Evolutionary conservation across 352 stramenopile species (phyloP).

Genomic region (Phytophthora tentaculata): DNA sequence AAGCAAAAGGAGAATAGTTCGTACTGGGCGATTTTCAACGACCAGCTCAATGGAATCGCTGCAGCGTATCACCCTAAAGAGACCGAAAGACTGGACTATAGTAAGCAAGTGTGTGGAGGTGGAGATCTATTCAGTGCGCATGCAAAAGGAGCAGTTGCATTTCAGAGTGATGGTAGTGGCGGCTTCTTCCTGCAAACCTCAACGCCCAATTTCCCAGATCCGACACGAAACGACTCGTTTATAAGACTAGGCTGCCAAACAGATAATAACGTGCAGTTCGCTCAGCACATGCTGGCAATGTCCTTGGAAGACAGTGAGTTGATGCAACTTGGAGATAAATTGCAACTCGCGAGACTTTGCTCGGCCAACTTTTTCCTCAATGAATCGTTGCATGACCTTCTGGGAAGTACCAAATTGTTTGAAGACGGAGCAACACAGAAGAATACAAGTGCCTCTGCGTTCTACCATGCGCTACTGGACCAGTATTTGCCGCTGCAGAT

Average conservation of each 20-base stretch:
- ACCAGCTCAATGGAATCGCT: conserved; percentile 79
- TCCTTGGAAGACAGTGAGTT: conserved; percentile 58
- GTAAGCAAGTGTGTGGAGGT: conserved; percentile 53
- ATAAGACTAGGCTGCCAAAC: conserved; percentile 72
- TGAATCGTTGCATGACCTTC: conserved; percentile 38
- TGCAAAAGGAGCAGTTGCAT: conserved; percentile 72
- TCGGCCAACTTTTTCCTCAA: conserved; percentile 71
- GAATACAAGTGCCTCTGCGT: conserved; percentile 34
- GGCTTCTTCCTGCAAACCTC: conserved; percentile 82
- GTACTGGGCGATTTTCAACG: conserved; percentile 84
- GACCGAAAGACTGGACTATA: background rate
- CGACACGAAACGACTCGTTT: conserved; percentile 50
- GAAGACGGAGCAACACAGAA: conserved; percentile 39
- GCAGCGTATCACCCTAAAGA: conserved; percentile 26
- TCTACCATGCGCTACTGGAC: conserved; percentile 64
- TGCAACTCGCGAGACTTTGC: conserved; percentile 70
- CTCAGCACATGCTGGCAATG: conserved; percentile 74
- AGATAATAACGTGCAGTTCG: conserved; percentile 82
- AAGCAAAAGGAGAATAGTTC: conserved; percentile 43
- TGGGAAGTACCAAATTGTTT: conserved; percentile 50
- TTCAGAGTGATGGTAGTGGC: conserved; percentile 41
- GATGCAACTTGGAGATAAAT: conserved; percentile 43
- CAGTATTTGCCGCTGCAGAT: conserved; percentile 36
- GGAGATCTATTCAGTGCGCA: conserved; percentile 71
- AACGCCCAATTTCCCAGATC: conserved; percentile 80